Evolutionary conservation across 345 rosid species (phyloP), one percentile per base, ranked within the genome.

Genomic region (Sisymbrium altissimum): DNA sequence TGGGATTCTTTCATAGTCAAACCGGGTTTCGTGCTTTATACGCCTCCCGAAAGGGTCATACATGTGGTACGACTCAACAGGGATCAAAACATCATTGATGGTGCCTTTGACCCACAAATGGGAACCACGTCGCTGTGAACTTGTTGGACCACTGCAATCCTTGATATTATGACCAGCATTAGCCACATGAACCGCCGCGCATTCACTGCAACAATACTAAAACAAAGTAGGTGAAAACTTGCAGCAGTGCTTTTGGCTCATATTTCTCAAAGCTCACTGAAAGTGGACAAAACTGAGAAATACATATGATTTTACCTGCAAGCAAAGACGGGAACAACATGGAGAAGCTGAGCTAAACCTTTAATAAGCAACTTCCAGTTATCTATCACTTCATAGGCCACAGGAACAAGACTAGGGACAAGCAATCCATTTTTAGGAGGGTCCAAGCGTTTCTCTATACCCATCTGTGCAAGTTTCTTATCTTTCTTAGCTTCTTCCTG

Each of bases 341-440:
- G 90, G 83, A 87, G 76, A 68, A 94, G 95, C 81, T 94, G 89
- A 11, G 93, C 85, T 65, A 88, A 80, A 67, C 96, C 97, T 69
- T 79, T 86, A 33, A 88, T 94, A 81, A 94, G 79, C 74, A 83
- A 36, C 78, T 88, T 89, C 98, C 97, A 94, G 36, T 89, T 85
- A 76, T 88, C 86, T 35, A 94, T 79, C 38, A 89, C 82, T 68
- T 87, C 89, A 58, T 84, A 72, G 36, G 96, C 97, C 50, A 86
- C 84, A 19, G 90, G 96, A 80, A 88, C 74, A 80, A 91, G 81
- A 71, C 76, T 73, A 10, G 96, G 88, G 25, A 89, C 97, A 65
- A 94, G 87, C 65, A 94, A 45, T 21, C 97, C 96, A 52, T 91
- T 89, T 72, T 89, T 82, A 6, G 98, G 97, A 83, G 95, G 94